Base-by-base conservation (phyloP, 192 early-diverging fungal genomes). In the Backusella parvicylindrica region DNA sequence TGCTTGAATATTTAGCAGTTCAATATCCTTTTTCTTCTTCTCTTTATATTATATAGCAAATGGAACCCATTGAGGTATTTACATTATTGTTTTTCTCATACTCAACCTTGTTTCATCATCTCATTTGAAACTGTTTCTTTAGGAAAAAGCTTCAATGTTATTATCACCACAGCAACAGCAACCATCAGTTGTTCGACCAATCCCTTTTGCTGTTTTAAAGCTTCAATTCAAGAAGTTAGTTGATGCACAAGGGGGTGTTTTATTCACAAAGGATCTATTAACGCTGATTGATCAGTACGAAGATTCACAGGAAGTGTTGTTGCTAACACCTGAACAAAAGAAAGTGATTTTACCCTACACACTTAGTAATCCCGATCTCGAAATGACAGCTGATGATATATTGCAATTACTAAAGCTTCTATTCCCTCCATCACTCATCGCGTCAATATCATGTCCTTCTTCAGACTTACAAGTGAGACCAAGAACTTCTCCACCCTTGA, bases 361-460 rank as follows among this genome's bases (percentile, higher is more conserved):
- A 7, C 35, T 70, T 16, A 36, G 49, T 21, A 83, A 80, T 67
- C 79, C 81, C 33, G 84, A 85, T 53, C 70, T 85, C 64, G 84
- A 85, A 64, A 77, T 85, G 74, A 76, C 79, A 18, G 63, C 79
- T 47, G 84, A 85, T 60, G 84, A 85, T 64, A 80, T 85, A n/a
- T 28, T 84, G 5, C 68, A 79, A 28, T 65, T 84, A 11, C 28
- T 84, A n/a, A 73, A 53, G 41, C 70, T 77, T 5, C 53, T 84
- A 3, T 75, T 56, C 13, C 66, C 79, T 41, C 69, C 79, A 18
- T 47, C 73, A 1, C 75, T 72, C 47, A 47, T 71, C 21, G 36
- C 68, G 23, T 72, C 71, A 11, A 37, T 74, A 56, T 74, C 82
- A 31, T 79, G 64, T 23, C 65, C 78, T 72, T 77, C 75, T 50